Base-by-base conservation (phyloP, 2,329 filamentous ascomycete genomes). In the Aspergillus latus region DNA sequence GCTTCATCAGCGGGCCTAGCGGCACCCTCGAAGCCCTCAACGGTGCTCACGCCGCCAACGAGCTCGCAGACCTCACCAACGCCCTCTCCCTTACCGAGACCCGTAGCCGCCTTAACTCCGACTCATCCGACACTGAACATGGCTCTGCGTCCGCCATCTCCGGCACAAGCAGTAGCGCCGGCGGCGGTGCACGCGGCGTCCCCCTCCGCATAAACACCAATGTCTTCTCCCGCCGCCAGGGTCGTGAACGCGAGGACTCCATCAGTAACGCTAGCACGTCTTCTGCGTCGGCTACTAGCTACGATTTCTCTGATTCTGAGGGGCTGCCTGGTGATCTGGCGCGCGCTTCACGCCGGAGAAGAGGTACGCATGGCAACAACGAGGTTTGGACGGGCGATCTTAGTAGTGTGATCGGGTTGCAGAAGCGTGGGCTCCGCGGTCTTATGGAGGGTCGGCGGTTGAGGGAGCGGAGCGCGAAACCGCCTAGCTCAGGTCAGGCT, bases 391-490 rank as follows among this genome's bases (percentile, higher is more conserved):
- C 76, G 2, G 78, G 77, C 79, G 83, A 66, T 87, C 88, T 56
- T 84, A 95, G 76, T 76, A 90, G 90, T 48, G 93, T 97, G 2
- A 96, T 99, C 64, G 94, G 94, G 0, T 72, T 99, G 62, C 94
- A 99, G 78, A 99, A 99, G 78, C 83, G 94, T 52, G 94, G 94
- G 0, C 74, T 99, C 36, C 82, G 93, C 57, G 94, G 94, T 0
- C 74, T 99, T 63, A 97, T 99, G 94, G 94, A 97, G 73, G 93
- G 93, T 3, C 80, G 93, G 44, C 82, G 93, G 58, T 86, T 97
- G 79, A 81, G 92, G 45, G 91, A 96, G 72, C 80, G 90, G 61
- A 82, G 81, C 10, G 74, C 62, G 5, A 73, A 72, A 49, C 69
- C 70, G 1, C 51, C 67, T 2, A 70, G 66, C 42, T 54, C 30